Evolutionary conservation across 768 basidiomycete species (phyloP), one percentile per base, ranked within the genome.

Genomic region (Russula vinacea): DNA sequence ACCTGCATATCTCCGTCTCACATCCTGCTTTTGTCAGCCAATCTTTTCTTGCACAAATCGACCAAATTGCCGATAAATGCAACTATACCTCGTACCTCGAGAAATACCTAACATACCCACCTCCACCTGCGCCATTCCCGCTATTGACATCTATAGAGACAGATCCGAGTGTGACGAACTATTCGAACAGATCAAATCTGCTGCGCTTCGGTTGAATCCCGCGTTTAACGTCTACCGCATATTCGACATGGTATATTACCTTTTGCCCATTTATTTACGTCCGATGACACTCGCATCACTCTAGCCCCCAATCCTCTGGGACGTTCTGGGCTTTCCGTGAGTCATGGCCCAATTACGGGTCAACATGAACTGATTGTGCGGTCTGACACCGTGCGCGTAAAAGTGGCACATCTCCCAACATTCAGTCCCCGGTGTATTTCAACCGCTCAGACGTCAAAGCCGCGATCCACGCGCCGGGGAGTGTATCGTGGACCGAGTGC

Each of bases 311-410:
- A 4, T 69, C 17, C 49, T 62, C 5, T 69, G 62, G 66, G 68
- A 69, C 44, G 62, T 67, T 40, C 60, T 69, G 8, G 68, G 68
- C 33, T 58, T 64, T 49, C 68, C 68, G 68, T 69, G 37, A 54
- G 62, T 55, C 11, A 47, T 52, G 16, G 7, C 19, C 7, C 26
- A 2, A 10, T 14, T 7, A 17, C 14, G 33, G 26, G 22, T 37
- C n/a, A 40, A 26, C 24, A 7, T 5, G 32, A 11, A 16, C 17
- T 1, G 13, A 32, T 35, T 24, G 16, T 32, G 26, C 39, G n/a
- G 5, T 19, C 51, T 58, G 32, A 61, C 35, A 6, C 14, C 7
- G 17, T 19, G 32, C 26, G 24, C 44, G n/a, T 10, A 47, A 22
- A 45, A 69, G 68, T n/a, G 68, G 68, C 54, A 59, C 68, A 4